Base-by-base conservation (phyloP, 2,329 filamentous ascomycete species). In the Curvularia verruculosa region DNA sequence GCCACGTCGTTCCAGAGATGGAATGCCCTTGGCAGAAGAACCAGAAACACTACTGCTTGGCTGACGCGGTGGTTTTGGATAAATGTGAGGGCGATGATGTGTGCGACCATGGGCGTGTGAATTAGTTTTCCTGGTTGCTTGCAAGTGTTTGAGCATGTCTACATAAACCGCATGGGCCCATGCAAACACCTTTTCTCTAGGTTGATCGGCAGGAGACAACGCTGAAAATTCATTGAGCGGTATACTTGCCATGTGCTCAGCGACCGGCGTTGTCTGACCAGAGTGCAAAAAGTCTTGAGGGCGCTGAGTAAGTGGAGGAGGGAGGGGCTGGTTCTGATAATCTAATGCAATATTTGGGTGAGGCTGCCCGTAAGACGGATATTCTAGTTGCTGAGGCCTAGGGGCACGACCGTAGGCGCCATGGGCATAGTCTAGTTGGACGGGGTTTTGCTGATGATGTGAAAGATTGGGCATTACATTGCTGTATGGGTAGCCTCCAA, bases 21-120 rank as follows among this genome's bases (percentile, higher is more conserved):
- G 78, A 49, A 58, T 58, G 19, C 18, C 54, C 18, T 39, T 48
- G 40, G 34, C 61, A 23, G 72, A 65, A 21, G 77, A 73, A 21
- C 57, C 64, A 21, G 79, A 80, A 52, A 83, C 81, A 61, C 82
- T 81, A 15, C 82, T 78, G 13, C 79, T 79, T 26, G 84, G 83
- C 63, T 85, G 83, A 44, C 82, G 82, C 18, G 85, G 85, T 28
- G 85, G 85, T 64, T 83, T 86, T 0, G 85, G 85, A 54, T 85
- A 88, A 49, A 87, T 86, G 57, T 80, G 82, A 3, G 84, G 84
- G 64, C 85, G 83, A 41, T 79, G 66, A 23, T 78, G 60, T 37
- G 80, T 79, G 21, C 78, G 76, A 23, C 76, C 77, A 52, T 79
- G 77, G 8, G 71, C 56, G 9, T 77, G 73, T 26, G 76, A 68